phyloP scores from a whole-genome alignment of 192 early-diverging fungal species.

The Gamsiella multidivaricata region DNA sequence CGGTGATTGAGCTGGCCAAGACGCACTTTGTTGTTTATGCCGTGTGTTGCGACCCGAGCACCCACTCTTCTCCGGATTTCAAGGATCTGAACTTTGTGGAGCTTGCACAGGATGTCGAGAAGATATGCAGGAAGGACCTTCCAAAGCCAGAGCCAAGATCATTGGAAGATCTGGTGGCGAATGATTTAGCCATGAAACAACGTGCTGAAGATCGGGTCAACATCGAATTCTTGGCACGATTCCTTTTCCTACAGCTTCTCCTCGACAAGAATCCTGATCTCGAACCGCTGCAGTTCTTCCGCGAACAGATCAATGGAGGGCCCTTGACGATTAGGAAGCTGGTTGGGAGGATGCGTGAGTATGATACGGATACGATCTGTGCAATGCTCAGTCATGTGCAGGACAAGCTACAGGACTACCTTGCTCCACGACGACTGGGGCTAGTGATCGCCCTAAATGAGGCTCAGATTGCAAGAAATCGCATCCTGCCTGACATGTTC shows the following conservation, averaged over 20 bases:
- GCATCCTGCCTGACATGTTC: conserved; percentile 3
- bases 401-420: neutral
- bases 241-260: conserved; percentile 33
- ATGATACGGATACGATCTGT: conserved; percentile 14
- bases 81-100: conserved; percentile 30
- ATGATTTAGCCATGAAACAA: neutral
- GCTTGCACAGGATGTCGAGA: conserved; percentile 27
- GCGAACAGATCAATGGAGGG: conserved; percentile 27
- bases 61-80: neutral
- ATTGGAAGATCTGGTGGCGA: neutral
- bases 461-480: conserved; percentile 14
- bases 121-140: neutral
- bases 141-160: neutral
- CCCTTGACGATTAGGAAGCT: conserved; percentile 15
- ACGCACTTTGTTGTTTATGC: conserved; percentile 45
- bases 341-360: conserved; percentile 7
- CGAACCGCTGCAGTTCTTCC: conserved; percentile 32
- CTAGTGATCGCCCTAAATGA: conserved; percentile 31
- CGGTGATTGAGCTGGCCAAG: conserved; percentile 24
- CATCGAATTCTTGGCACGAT: conserved; percentile 36
- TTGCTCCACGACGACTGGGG: neutral
- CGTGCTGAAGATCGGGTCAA: conserved; percentile 34
- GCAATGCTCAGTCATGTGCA: conserved; percentile 1
- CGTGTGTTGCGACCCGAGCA: conserved; percentile 3
- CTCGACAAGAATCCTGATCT: conserved; percentile 28